Evolutionary conservation across 345 rosid genomes (phyloP), one percentile per base, ranked within the genome.

Genomic region (Leavenworthia alabamica): DNA sequence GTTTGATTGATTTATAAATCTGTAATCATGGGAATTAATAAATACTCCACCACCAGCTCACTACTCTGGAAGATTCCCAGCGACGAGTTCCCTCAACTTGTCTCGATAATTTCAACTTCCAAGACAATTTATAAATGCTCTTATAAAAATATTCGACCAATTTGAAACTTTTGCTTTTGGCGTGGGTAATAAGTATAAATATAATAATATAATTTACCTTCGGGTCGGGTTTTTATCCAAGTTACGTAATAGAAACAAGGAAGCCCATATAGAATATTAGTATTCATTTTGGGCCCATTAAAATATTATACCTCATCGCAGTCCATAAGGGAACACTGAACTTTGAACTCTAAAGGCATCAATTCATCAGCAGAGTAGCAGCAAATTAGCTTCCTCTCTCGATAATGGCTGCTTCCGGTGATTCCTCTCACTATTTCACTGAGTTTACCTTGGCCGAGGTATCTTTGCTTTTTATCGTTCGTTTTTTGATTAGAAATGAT

Each of bases 371-470:
- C 6, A 32, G 28, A 26, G 40, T 19, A 27, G 43, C 48, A 27
- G 43, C 48, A n/a, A 16, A 29, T 1, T 6, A 14, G 28, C 28
- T 33, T 33, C 12, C 17, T 39, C 41, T 4, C 12, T 32, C 29
- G 44, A 46, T 4, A 29, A 70, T 70, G 74, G 74, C 65, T 11
- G 52, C 59, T 55, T 1, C 23, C 63, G 62, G 45, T 44, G 62
- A 74, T 71, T 48, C 77, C 33, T 74, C 72, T 64, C 71, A 44
- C 65, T 57, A 70, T 24, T 55, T 66, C 55, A 54, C 69, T 48
- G 72, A 78, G 2, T 78, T 78, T 62, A 78, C 74, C 0, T 33
- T 78, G 44, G 66, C 81, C 10, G 74, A 78, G 81, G 81, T 71
- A 3, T 51, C 9, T 56, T 61, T 35, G 2, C 2, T 35, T 29